phyloP scores from a whole-genome alignment of 164 flowering plant genomes.

The Vitis riparia region DNA sequence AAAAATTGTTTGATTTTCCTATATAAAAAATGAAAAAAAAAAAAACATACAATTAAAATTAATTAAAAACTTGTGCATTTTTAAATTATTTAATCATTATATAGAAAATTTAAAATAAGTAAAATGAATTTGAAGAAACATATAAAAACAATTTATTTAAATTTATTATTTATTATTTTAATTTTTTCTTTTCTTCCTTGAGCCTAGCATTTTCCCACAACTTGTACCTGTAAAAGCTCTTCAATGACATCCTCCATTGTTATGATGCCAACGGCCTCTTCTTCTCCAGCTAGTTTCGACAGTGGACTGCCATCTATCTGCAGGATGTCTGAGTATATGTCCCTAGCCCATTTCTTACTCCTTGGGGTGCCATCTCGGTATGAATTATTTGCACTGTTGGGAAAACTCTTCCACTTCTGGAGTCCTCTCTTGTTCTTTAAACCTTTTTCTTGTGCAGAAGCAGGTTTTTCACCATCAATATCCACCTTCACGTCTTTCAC shows the following conservation, averaged over 20 bases:
- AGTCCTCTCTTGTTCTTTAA: conserved; percentile 47
- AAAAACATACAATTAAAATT: too few relatives aligned
- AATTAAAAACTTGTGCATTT: too few relatives aligned
- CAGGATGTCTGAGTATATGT: conserved; percentile 66
- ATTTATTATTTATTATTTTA: too few relatives aligned
- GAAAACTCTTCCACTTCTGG: conserved; percentile 85
- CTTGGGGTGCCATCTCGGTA: conserved; percentile 36
- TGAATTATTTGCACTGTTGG: conserved; percentile 42
- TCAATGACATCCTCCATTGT: conserved; percentile 91
- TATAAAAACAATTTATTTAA: too few relatives aligned
- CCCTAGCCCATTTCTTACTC: conserved; percentile 83
- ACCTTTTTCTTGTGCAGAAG: conserved; percentile 43
- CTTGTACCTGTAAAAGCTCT: conserved; percentile 77
- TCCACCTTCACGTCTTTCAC: conserved; percentile 61
- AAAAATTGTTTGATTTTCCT: too few relatives aligned
- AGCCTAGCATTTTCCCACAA: not conserved
- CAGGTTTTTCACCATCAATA: conserved; percentile 61
- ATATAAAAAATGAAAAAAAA: too few relatives aligned
- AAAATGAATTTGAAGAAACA: too few relatives aligned
- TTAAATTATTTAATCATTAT: too few relatives aligned
- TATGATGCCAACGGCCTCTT: conserved; percentile 90
- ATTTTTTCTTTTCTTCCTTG: too few relatives aligned
- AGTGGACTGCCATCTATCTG: conserved; percentile 68
- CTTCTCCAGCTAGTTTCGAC: conserved; percentile 68
- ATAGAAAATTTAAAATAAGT: too few relatives aligned